phyloP scores from a whole-genome alignment of 148 eudicot genomes.

The Hydrangea macrophylla region DNA sequence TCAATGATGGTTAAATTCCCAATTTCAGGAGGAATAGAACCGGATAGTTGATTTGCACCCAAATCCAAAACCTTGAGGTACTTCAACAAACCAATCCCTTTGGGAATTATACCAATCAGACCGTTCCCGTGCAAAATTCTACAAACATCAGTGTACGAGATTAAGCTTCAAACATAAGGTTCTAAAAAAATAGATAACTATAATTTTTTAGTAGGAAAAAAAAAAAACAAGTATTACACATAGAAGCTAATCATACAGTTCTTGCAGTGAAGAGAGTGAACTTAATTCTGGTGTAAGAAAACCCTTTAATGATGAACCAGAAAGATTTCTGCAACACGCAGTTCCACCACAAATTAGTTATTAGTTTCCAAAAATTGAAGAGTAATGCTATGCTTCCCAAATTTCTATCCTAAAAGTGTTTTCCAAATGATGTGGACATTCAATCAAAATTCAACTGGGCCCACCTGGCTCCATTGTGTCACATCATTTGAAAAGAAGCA shows the following conservation, averaged over 20 bases:
- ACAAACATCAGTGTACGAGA: conserved; percentile 15
- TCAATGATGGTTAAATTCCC: conserved; percentile 57
- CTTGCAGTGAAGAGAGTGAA: conserved; percentile 49
- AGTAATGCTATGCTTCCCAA: no score
- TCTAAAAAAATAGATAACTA: background rate
- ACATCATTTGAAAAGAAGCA: no score
- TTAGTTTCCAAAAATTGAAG: background rate
- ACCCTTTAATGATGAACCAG: conserved; percentile 74
- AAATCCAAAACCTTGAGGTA: conserved; percentile 71
- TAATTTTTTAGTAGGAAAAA: no score
- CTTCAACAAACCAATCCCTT: conserved; percentile 62
- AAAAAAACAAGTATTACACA: no score
- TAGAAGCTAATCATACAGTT: conserved; percentile 54
- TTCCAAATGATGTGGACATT: no score
- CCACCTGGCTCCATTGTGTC: no score
- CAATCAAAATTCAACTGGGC: no score
- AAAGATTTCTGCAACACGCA: conserved; percentile 71
- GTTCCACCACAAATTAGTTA: background rate
- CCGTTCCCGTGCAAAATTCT: conserved; percentile 74
- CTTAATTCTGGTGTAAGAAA: conserved; percentile 82
- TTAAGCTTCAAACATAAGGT: conserved; percentile 6
- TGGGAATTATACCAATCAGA: conserved; percentile 73
- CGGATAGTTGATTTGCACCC: conserved; percentile 62
- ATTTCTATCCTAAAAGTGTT: no score
- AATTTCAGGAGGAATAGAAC: conserved; percentile 69